Percentiles rank a stretch among this genome's conserved stretches.
Conservation (phyloP, 2,329 filamentous ascomycete species). For the Fusarium sororula region DNA sequence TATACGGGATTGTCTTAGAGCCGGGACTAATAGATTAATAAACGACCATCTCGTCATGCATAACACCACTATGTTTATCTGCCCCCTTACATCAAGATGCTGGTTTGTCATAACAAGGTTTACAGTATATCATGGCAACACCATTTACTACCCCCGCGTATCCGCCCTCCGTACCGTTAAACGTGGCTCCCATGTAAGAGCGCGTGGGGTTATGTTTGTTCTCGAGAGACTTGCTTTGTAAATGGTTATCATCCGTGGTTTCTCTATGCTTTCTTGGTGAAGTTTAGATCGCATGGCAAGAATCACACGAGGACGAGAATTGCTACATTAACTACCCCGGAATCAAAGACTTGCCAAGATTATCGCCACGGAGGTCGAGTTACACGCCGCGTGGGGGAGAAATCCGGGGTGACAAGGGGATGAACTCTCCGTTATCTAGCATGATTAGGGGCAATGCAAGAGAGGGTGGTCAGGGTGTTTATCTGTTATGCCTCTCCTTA, state of each 20-base stretch:
- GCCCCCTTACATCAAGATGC: background rate
- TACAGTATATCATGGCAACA: slow-evolving; percentile 11
- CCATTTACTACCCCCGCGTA: slow-evolving; percentile 16
- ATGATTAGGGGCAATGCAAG: background rate
- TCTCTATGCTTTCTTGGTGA: background rate
- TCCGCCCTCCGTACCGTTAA: background rate
- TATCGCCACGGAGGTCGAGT: background rate
- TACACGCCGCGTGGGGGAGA: slow-evolving; percentile 26
- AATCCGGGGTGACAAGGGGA: slow-evolving; percentile 25
- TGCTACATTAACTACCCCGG: background rate
- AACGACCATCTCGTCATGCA: background rate
- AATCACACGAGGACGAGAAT: background rate
- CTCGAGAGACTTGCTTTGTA: background rate
- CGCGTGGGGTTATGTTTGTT: slow-evolving; percentile 11
- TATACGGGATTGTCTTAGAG: background rate
- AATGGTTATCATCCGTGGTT: background rate
- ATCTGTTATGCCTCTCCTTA: slow-evolving; percentile 26
- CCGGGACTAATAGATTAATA: background rate
- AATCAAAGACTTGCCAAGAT: background rate
- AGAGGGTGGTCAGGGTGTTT: slow-evolving; percentile 21
- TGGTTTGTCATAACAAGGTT: slow-evolving; percentile 19
- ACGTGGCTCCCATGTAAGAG: slow-evolving; percentile 13
- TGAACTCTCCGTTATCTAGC: slow-evolving; percentile 25
- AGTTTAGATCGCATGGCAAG: background rate
- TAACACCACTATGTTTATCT: slow-evolving; percentile 9